Evolutionary conservation across 495 filamentous ascomycete species (phyloP), one percentile per base, ranked within the genome.

Genomic region (Cercophora sp.): DNA sequence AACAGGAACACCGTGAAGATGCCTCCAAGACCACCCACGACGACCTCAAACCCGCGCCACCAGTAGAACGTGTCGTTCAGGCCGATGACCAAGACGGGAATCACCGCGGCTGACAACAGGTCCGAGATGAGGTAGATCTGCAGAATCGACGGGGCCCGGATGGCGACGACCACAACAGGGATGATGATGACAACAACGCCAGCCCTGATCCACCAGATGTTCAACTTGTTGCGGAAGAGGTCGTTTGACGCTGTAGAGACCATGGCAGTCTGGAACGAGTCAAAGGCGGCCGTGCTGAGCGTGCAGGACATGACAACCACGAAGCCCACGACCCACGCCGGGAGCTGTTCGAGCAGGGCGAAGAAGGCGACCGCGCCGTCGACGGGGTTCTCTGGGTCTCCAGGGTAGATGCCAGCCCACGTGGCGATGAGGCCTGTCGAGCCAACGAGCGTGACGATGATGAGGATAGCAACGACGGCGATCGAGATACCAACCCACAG

Each of bases 91-190:
- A 90, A 73, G 4, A 84, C 77, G 1, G 86, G 86, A 32, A 90
- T 84, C 18, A 79, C 75, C 25, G 85, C 77, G 5, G 86, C 82
- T 43, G 84, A 85, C 20, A 89, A 75, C 5, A 89, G 77, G 51
- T 90, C 87, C 15, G 83, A 82, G 40, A 90, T 87, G 27, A 90
- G 73, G 66, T 85, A 90, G 54, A 90, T 88, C 66, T 86, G 83
- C 27, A 90, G 67, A 51, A 90, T 82, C 35, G 76, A 80, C 3
- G 86, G 87, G 11, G 80, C 79, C 59, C 83, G 85, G 39, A 89
- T 72, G 24, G 86, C 87, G 29, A 90, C 70, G 2, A 86, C 77
- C 3, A 87, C 79, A 6, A 83, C 80, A 4, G 86, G 86, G 59
- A 88, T 68, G 55, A 87, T 88, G 59, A 89, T 52, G 20, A 87